Evolutionary conservation across 169 alveolate genomes (phyloP).

Genomic region (Prorocentrum cordatum): DNA sequence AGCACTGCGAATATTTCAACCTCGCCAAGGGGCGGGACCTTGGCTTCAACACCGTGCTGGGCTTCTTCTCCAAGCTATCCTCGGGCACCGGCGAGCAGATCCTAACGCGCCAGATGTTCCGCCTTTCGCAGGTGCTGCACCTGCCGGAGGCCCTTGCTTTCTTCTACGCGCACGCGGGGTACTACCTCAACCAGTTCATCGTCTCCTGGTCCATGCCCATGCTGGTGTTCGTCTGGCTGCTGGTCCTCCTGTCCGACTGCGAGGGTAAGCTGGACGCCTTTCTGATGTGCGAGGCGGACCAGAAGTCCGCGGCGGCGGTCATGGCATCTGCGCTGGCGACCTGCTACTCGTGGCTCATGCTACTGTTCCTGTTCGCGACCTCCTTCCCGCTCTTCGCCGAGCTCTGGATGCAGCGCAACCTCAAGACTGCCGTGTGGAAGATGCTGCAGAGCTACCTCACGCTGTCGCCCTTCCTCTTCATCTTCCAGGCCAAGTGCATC

Average conservation of each 20-base stretch:
- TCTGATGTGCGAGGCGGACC: slow-evolving; percentile 4
- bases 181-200: slow-evolving; percentile 45
- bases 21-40: too few species aligned
- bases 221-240: slow-evolving; percentile 34
- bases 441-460: slow-evolving; percentile 19
- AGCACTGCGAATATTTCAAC: too few species aligned
- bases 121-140: slow-evolving; percentile 26
- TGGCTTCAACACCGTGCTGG: too few species aligned
- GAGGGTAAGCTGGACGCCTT: slow-evolving; percentile 28
- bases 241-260: slow-evolving; percentile 25
- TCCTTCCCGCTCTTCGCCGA: slow-evolving; percentile 42
- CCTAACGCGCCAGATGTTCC: slow-evolving; percentile 29
- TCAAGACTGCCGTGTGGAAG: slow-evolving; percentile 20
- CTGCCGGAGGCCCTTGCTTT: too few species aligned
- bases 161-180: slow-evolving; percentile 56
- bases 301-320: slow-evolving; percentile 28
- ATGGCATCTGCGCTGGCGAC: slow-evolving; percentile 58
- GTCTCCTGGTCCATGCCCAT: slow-evolving; percentile 55
- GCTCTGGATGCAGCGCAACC: slow-evolving; percentile 34
- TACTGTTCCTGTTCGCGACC: slow-evolving; percentile 26
- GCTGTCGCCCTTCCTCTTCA: not conserved
- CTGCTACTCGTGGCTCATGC: slow-evolving; percentile 17
- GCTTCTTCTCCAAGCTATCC: slow-evolving; percentile 31
- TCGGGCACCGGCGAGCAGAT: slow-evolving; percentile 48
- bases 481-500: not conserved